Conservation (phyloP, 768 basidiomycete species). For the Glaciozyma antarctica region DNA sequence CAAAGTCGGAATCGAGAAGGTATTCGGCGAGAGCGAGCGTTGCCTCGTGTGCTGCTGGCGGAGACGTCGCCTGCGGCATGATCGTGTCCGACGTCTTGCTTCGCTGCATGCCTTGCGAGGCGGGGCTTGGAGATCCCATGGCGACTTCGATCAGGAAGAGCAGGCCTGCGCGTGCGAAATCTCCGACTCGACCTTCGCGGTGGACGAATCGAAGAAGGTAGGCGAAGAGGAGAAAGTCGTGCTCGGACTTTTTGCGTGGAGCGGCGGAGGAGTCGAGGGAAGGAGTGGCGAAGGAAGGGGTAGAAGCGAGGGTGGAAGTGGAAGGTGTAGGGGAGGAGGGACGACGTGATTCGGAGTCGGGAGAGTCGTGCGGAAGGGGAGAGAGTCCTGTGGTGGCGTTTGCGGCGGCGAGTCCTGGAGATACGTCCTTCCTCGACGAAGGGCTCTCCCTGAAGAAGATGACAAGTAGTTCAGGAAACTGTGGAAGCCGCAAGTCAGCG, state of each 20-base stretch:
- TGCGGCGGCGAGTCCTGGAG: constrained; percentile 11
- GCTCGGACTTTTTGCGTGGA: constrained; percentile 59
- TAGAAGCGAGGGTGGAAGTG: constrained; percentile 51
- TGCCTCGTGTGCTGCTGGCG: constrained; percentile 50
- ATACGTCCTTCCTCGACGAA: constrained; percentile 48
- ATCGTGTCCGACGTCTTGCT: constrained; percentile 14
- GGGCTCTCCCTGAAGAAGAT: constrained; percentile 96
- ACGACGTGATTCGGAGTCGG: not conserved
- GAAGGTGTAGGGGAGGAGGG: constrained; percentile 50
- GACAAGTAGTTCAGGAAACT: constrained; percentile 75
- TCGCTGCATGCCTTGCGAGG: not conserved
- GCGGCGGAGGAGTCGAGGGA: constrained; percentile 38
- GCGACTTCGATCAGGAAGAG: constrained; percentile 94
- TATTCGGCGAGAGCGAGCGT: constrained; percentile 82
- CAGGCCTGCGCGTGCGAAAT: constrained; percentile 82
- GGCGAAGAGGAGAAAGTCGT: constrained; percentile 91
- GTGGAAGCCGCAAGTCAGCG: not conserved
- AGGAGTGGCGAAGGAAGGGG: constrained; percentile 34
- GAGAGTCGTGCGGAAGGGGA: constrained; percentile 35
- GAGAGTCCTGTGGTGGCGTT: constrained; percentile 20
- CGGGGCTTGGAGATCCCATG: constrained; percentile 45
- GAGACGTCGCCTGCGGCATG: constrained; percentile 9
- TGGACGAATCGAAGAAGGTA: constrained; percentile 92
- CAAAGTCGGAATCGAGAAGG: constrained; percentile 92
- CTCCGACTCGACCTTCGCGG: constrained; percentile 84